Conservation (phyloP, 2,329 filamentous ascomycete genomes). For the Metarhizium anisopliae region DNA sequence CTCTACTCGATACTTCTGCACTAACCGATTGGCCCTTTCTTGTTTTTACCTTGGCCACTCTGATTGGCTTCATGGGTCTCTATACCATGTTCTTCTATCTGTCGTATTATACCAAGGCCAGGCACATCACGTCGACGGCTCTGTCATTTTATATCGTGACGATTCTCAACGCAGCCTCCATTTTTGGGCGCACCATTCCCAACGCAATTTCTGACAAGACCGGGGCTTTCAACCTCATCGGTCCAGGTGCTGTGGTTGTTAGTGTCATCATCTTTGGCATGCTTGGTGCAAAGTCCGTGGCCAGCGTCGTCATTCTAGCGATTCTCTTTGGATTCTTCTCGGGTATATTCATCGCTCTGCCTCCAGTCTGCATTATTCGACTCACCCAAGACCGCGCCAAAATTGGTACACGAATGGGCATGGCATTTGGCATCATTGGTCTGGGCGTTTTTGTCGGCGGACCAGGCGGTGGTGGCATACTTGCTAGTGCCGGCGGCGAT, state of each 20-base stretch:
- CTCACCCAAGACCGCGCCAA: constrained; percentile 30
- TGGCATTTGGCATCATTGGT: constrained; percentile 22
- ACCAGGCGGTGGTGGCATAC: constrained; percentile 23
- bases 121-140: constrained; percentile 16
- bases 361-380: constrained; percentile 26
- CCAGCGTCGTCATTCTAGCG: constrained; percentile 22
- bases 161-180: constrained; percentile 37
- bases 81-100: constrained; percentile 30
- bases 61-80: constrained; percentile 5
- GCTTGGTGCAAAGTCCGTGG: constrained; percentile 19
- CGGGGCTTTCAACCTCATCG: no score
- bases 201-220: no score
- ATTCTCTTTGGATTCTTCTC: constrained; percentile 11
- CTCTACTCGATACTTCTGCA: constrained; percentile 6
- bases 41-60: background rate
- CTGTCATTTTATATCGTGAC: constrained; percentile 33
- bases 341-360: constrained; percentile 17
- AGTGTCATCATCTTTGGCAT: constrained; percentile 27
- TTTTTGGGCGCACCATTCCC: constrained; percentile 28
- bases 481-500: no score
- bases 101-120: constrained; percentile 24
- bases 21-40: background rate
- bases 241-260: constrained; percentile 14
- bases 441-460: constrained; percentile 25
- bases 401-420: constrained; percentile 33